These are phyloP conservation scores for Candolleomyces eurysporus DNA, from an alignment of 768 basidiomycete genomes.

Conservation along the genomic window DNA sequence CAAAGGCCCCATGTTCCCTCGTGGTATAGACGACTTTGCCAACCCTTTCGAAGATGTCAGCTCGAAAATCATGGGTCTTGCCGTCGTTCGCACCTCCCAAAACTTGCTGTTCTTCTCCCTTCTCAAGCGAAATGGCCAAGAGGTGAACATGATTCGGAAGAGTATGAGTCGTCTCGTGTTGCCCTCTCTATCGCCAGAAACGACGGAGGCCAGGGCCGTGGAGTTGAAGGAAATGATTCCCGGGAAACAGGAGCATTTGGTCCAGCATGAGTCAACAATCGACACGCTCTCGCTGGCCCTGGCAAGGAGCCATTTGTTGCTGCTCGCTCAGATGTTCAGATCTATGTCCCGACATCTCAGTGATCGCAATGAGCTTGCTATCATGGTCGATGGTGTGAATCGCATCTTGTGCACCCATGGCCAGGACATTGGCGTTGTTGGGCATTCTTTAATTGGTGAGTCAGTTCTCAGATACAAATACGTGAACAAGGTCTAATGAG, in stretches of 20 bases:
- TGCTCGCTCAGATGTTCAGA: conserved; percentile 68
- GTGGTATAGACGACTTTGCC: conserved; percentile 30
- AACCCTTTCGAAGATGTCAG: conserved; percentile 40
- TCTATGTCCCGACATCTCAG: conserved; percentile 70
- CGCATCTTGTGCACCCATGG: conserved; percentile 66
- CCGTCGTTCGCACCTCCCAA: conserved; percentile 67
- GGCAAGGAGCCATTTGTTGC: conserved; percentile 65
- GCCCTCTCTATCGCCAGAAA: conserved; percentile 38
- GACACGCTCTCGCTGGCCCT: conserved; percentile 56
- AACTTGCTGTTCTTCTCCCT: conserved; percentile 65
- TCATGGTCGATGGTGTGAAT: conserved; percentile 70
- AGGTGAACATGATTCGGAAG: conserved; percentile 66
- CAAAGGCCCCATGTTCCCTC: conserved; percentile 60
- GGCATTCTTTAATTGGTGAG: conserved; percentile 70
- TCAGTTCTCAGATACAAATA: background rate
- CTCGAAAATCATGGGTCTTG: conserved; percentile 47
- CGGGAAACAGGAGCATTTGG: background rate
- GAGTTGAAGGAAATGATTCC: conserved; percentile 34
- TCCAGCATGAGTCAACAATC: conserved; percentile 18
- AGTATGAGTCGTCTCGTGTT: conserved; percentile 59
- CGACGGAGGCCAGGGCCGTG: conserved; percentile 45
- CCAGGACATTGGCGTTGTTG: conserved; percentile 74
- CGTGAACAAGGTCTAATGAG: background rate
- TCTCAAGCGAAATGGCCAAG: conserved; percentile 65
- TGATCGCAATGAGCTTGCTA: conserved; percentile 63